Evolutionary conservation across 2,329 filamentous ascomycete species (phyloP), one percentile per base, ranked within the genome.

Genomic region (Ophiostoma montium): DNA sequence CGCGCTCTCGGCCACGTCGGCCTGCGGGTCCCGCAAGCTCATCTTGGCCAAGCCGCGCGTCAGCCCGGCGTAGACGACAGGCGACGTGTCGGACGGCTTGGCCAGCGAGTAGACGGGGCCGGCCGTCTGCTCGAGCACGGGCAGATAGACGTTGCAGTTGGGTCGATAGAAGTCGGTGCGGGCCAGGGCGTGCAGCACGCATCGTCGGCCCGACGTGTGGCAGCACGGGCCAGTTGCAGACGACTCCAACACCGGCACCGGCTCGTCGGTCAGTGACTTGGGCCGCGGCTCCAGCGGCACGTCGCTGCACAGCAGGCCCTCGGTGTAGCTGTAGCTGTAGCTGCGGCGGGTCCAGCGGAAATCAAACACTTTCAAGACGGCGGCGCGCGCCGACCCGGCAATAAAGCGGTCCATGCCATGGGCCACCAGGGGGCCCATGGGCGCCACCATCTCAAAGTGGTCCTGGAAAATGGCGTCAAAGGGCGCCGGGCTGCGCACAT

Each of bases 361-460:
- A 62, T 78, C 74, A 51, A 76, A 77, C 31, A 76, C 59, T 47
- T 72, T 70, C 49, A 78, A 53, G 10, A 65, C 62, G 0, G 67
- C 61, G 4, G 63, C 62, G 15, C 62, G 61, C 33, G 67, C 68
- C 55, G 67, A 70, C 3, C 72, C 74, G 0, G 67, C 67, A 4
- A 76, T 57, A 51, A 78, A 78, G 12, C 70, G 65, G 45, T 75
- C 69, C 1, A 64, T 63, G 33, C 72, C 73, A 48, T 70, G 71
- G 1, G 71, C 64, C 3, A 76, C 61, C 1, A 78, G 62, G 0
- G 71, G 66, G 60, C 30, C 69, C 64, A 51, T 64, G 65, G 0
- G 72, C 65, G n/a, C 46, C 39, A 50, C 75, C 67, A 52, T 74
- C 70, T 35, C 32, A 35, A 35, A 35, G 49, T 70, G 69, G 55